phyloP scores from a whole-genome alignment of 2,329 filamentous ascomycete genomes.

The Claviceps maximensis region DNA sequence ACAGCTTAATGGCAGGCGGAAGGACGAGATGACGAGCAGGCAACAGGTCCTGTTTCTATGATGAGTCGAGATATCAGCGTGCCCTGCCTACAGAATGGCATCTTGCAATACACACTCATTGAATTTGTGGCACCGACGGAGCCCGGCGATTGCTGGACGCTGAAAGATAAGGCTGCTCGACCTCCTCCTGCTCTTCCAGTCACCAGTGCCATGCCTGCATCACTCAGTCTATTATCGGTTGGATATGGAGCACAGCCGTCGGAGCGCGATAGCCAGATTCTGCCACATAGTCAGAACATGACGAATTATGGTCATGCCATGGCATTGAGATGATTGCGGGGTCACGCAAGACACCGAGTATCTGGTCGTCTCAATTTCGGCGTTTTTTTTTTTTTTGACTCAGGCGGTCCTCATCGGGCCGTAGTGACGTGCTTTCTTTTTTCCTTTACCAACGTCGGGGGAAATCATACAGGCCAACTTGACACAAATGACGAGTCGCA shows the following conservation, averaged over 20 bases:
- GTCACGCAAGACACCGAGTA: conserved; percentile 1
- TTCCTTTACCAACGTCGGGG: background rate
- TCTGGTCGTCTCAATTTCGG: background rate
- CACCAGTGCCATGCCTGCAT: conserved; percentile 4
- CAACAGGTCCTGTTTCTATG: conserved; percentile 14
- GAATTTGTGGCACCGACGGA: conserved; percentile 27
- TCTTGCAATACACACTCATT: conserved; percentile 34
- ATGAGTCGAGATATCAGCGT: conserved; percentile 30
- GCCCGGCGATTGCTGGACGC: conserved; percentile 24
- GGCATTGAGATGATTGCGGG: conserved; percentile 1
- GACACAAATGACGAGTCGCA: background rate
- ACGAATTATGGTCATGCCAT: background rate
- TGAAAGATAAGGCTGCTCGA: conserved; percentile 13
- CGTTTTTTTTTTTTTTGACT: background rate
- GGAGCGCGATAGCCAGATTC: background rate
- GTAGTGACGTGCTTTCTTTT: background rate
- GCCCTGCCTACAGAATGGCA: conserved; percentile 30
- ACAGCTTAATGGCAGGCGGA: conserved; percentile 25
- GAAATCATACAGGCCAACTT: background rate
- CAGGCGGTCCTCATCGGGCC: background rate
- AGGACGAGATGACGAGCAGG: conserved; percentile 31
- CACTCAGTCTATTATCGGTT: conserved; percentile 1
- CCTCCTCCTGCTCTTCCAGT: conserved; percentile 7
- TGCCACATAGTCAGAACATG: background rate
- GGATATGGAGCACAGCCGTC: background rate